Base-by-base conservation (phyloP, 164 flowering plant species). In the Magnolia officinalis region DNA sequence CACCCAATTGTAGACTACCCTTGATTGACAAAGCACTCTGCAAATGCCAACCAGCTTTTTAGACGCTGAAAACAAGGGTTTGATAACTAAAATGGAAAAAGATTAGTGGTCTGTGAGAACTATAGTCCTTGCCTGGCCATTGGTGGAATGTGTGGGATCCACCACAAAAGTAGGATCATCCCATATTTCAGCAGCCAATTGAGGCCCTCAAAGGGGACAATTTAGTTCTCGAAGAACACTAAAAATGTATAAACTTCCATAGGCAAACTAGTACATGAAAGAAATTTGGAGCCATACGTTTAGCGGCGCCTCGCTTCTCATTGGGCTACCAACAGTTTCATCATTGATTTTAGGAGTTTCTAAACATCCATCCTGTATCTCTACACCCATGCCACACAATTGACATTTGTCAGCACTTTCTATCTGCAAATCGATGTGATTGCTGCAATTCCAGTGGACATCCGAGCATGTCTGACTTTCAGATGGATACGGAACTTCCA, bases 21-120 rank as follows among this genome's bases (percentile, higher is more conserved):
- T 89, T 88, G 78, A 89, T 84, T 78, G 77, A 84, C 74, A 88
- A 63, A 63, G 75, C 84, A 81, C 82, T 86, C 86, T 87, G 88
- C 85, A 87, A 68, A 76, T 81, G 75, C 76, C 80, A 78, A 18
- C 23, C 63, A 71, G 19, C 4, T 16, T 68, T 29, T 24, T 68
- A 29, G 50, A 68, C 16, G n/a, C 31, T 65, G 24, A 21, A 21
- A 65, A 59, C 63, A 59, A 59, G 63, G 16, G 29, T 14, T 21
- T 20, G 68, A 23, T 65, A 18, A 68, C 20, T 68, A 11, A 24
- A 65, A 29, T 37, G 71, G 71, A 29, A 13, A 3, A 10, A 31
- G 10, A 68, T 14, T 29, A 68, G 61, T 55, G 13, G 18, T 55
- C 61, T 2, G 10, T 4, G 18, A 16, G 61, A 55, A 16, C 61